A percentile compares a stretch with the other conserved stretches of the same genome.
Evolutionary conservation across 306 rosid species (phyloP).

Genomic region (Quillaja saponaria): DNA sequence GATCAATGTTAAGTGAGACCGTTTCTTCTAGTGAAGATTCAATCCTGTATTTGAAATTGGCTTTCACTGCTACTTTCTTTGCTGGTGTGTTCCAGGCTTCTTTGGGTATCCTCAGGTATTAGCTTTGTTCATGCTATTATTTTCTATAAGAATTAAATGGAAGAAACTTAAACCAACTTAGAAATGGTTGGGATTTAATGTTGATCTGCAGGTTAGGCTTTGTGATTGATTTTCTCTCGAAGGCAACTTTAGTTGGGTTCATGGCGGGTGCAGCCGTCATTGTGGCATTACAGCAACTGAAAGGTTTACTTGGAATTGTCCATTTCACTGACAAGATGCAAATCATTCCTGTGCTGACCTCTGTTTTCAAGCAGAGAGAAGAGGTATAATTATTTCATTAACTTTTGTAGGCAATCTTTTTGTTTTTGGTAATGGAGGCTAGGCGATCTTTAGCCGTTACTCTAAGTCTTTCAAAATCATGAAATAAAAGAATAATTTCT

Average conservation of each 20-base stretch:
- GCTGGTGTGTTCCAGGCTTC: conserved; percentile 93
- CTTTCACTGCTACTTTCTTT: conserved; percentile 89
- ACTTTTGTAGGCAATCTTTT: too few relatives aligned
- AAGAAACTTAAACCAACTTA: not conserved
- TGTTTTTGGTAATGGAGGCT: not conserved
- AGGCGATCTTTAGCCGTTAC: too few relatives aligned
- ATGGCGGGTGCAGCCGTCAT: conserved; percentile 99
- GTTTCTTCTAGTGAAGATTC: conserved; percentile 68
- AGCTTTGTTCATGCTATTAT: conserved; percentile 7
- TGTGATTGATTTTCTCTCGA: conserved; percentile 91
- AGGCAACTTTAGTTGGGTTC: conserved; percentile 91
- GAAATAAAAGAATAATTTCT: conserved; percentile 10
- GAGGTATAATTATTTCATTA: conserved; percentile 72
- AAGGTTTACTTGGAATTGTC: conserved; percentile 84
- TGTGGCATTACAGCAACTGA: conserved; percentile 86
- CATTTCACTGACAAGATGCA: conserved; percentile 90
- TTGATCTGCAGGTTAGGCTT: conserved; percentile 71
- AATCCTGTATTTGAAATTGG: conserved; percentile 78
- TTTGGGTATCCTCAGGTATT: conserved; percentile 79
- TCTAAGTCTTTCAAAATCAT: not conserved
- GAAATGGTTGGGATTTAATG: conserved; percentile 18
- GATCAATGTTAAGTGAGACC: conserved; percentile 82
- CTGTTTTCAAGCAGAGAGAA: conserved; percentile 56
- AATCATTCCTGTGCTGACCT: conserved; percentile 65
- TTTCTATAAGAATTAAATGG: not conserved